phyloP scores from a whole-genome alignment of 2,329 filamentous ascomycete species.

The Phaeosphaeriaceae sp. region DNA sequence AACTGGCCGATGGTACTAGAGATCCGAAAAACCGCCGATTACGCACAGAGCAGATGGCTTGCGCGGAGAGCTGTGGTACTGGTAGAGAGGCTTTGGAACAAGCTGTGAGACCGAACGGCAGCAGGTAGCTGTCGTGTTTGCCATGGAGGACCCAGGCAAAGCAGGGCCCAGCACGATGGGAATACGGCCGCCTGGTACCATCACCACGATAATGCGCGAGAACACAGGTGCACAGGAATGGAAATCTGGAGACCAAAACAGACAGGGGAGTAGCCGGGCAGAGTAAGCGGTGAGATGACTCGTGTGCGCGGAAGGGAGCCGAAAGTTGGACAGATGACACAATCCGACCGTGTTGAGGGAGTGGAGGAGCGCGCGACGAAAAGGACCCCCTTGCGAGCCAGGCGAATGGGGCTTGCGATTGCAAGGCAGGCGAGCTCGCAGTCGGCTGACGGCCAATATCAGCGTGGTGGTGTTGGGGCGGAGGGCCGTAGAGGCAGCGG shows the following conservation, averaged over 20 bases:
- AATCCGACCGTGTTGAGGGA: conserved; percentile 34
- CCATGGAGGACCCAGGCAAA: conserved; percentile 27
- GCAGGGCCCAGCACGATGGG: conserved; percentile 32
- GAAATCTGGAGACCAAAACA: conserved; percentile 18
- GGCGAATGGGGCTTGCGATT: conserved; percentile 14
- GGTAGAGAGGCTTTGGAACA: conserved; percentile 30
- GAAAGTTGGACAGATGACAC: conserved; percentile 46
- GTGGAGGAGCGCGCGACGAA: conserved; percentile 15
- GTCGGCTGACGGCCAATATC: conserved; percentile 36
- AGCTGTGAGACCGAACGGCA: conserved; percentile 33
- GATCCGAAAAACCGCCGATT: conserved; percentile 18
- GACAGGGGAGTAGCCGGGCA: conserved; percentile 31
- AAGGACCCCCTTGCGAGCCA: conserved; percentile 27
- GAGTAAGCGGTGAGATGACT: conserved; percentile 47
- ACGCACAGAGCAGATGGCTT: conserved; percentile 13
- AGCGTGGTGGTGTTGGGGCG: conserved; percentile 17
- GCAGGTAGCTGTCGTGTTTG: conserved; percentile 41
- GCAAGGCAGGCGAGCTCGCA: conserved; percentile 12
- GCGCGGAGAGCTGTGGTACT: conserved; percentile 19
- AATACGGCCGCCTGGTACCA: conserved; percentile 29
- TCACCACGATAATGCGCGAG: conserved; percentile 39
- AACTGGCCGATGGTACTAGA: not conserved
- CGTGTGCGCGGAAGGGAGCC: conserved; percentile 33
- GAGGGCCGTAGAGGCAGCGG: conserved; percentile 9
- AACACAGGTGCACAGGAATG: conserved; percentile 31